A percentile compares a stretch with the other conserved stretches of the same genome.
Conservation (phyloP, 1,284 basidiomycete species). For the Microbotryum silenes-acaulis region DNA sequence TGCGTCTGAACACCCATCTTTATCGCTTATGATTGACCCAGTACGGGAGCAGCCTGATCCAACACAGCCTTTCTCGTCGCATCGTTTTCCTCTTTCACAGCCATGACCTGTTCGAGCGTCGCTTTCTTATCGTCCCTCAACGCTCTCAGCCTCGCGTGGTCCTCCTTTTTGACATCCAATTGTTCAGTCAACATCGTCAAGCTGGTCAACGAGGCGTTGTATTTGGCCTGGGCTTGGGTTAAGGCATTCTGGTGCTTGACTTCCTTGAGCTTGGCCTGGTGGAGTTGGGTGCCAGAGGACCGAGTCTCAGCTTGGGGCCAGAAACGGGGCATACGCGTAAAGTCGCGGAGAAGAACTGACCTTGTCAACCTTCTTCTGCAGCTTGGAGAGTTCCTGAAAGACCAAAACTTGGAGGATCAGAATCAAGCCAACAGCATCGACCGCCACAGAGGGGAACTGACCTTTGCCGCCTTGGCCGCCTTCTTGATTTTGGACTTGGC, state of each 20-base stretch:
- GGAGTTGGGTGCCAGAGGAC: too few species aligned
- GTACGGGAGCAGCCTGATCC: too few species aligned
- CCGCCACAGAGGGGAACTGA: not conserved
- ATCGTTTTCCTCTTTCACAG: constrained; percentile 14
- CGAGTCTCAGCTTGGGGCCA: not conserved
- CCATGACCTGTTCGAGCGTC: constrained; percentile 6
- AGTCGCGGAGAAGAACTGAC: not conserved
- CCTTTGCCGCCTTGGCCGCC: constrained; percentile 23
- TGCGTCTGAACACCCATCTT: too few species aligned
- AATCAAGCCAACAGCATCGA: not conserved
- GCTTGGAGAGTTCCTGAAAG: constrained; percentile 18
- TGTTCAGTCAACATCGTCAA: not conserved
- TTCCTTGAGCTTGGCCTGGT: constrained; percentile 13
- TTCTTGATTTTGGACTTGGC: constrained; percentile 10
- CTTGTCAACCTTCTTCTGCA: constrained; percentile 21
- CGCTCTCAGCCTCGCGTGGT: constrained; percentile 3
- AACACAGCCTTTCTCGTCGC: constrained; percentile 1
- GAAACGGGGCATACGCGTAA: not conserved
- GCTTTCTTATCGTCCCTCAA: constrained; percentile 6
- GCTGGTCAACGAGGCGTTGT: not conserved
- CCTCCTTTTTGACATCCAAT: constrained; percentile 4
- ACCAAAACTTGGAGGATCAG: too few species aligned
- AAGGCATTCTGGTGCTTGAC: constrained; percentile 1
- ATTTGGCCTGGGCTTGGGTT: too few species aligned
- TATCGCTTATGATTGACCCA: too few species aligned